Base-by-base conservation (phyloP, 352 stramenopile species). In the Aphanomyces euteiches region DNA sequence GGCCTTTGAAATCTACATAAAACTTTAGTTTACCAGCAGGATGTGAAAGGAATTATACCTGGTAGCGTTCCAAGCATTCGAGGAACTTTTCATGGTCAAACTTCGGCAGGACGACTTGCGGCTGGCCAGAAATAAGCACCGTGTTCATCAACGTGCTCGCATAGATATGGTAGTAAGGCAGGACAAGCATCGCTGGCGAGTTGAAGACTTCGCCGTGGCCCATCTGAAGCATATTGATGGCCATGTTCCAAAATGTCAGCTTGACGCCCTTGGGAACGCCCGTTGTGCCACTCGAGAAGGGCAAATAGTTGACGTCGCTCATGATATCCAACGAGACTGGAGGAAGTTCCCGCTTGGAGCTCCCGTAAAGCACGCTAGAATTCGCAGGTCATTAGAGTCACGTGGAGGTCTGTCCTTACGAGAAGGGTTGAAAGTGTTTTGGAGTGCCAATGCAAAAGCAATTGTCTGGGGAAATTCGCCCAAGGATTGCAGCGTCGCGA, bases 151-250 rank as follows among this genome's bases (percentile, higher is more conserved):
- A 76, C 56, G 89, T 85, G 36, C 90, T 81, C 59, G 90, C 92
- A 76, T 98, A 98, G 66, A 98, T 98, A 72, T 99, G 95, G 81
- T 97, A 98, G 64, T 98, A 97, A 17, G 96, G 95, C 47, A 99
- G 78, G 47, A 94, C 61, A 0, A 73, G 79, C 8, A 96, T 66
- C 38, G 65, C 36, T 68, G 73, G 67, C 71, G 80, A 47, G 47
- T 76, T 73, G 39, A 74, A 63, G 1, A 80, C 78, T 40, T 88
- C 81, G 21, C 89, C 81, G 7, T 65, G 40, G 7, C 60, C 66
- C 3, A 67, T 60, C 53, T 96, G 87, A 38, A 92, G 56, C 5
- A 93, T 73, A 72, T 93, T 94, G 3, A 76, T 74, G 36, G 89
- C 81, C 15, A 98, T 73, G 50, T 93, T 96, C 12, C 70, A 65